Conservation (phyloP, 306 rosid species). For the Corylus avellana region DNA sequence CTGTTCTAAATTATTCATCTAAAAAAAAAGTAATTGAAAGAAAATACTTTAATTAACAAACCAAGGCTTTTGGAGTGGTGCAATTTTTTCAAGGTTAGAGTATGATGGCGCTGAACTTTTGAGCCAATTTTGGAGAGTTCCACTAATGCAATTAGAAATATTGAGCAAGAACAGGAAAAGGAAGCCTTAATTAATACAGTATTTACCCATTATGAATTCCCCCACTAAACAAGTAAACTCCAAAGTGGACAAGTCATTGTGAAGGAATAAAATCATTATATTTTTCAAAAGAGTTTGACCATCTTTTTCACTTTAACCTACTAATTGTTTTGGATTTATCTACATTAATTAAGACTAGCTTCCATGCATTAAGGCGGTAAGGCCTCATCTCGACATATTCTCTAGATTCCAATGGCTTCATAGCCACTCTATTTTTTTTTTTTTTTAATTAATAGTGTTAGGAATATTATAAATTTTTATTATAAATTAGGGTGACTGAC, state of each 20-base stretch:
- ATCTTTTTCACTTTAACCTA: not conserved
- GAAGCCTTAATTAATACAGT: too few species aligned
- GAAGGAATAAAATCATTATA: not conserved
- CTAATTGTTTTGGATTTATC: not conserved
- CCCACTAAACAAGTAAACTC: not conserved
- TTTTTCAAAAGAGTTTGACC: conserved; percentile 1
- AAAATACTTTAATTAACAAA: too few species aligned
- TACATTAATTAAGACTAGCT: too few species aligned
- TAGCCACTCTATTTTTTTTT: not conserved
- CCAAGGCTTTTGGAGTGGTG: too few species aligned
- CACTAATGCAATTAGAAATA: not conserved
- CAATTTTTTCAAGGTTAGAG: not conserved
- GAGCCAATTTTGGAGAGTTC: not conserved
- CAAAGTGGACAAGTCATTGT: not conserved
- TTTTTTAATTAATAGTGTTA: too few species aligned
- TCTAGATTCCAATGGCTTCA: not conserved
- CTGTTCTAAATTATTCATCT: too few species aligned
- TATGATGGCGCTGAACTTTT: not conserved
- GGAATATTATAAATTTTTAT: too few species aligned
- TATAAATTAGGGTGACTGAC: too few species aligned
- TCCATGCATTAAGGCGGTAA: too few species aligned
- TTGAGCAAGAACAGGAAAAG: not conserved
- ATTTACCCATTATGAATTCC: not conserved
- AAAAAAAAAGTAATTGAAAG: too few species aligned
- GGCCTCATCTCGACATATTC: too few species aligned